These are phyloP conservation scores for Amanita polypyramis DNA, from an alignment of 768 basidiomycete genomes.

Conservation along the genomic window DNA sequence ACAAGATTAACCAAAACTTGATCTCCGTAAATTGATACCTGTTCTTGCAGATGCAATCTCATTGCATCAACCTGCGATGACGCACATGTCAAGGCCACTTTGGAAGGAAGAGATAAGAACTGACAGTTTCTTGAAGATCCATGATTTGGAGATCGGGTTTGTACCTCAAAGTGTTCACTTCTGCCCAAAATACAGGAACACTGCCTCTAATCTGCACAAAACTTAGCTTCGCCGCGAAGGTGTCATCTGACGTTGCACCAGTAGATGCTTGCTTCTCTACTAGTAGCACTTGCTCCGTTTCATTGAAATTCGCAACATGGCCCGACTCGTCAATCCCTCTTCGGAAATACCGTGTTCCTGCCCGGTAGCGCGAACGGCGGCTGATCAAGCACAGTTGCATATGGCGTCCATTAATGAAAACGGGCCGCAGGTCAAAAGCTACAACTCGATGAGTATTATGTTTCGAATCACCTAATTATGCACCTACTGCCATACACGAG, in stretches of 20 bases:
- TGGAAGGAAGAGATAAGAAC: slow-evolving; percentile 13
- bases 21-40: slow-evolving; percentile 64
- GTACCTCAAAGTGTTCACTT: slow-evolving; percentile 90
- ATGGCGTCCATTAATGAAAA: slow-evolving; percentile 65
- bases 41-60: slow-evolving; percentile 63
- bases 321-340: slow-evolving; percentile 86
- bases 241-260: slow-evolving; percentile 31
- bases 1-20: slow-evolving; percentile 83
- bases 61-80: slow-evolving; percentile 52
- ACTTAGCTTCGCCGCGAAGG: slow-evolving; percentile 53
- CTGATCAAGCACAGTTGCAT: slow-evolving; percentile 85
- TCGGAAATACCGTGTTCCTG: slow-evolving; percentile 95
- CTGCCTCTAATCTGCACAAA: slow-evolving; percentile 94
- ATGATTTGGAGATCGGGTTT: slow-evolving; percentile 95
- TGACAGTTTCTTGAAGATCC: slow-evolving; percentile 80
- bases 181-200: slow-evolving; percentile 92
- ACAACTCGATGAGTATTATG: slow-evolving; percentile 6
- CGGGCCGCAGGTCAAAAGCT: slow-evolving; percentile 83
- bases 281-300: slow-evolving; percentile 90
- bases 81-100: slow-evolving; percentile 1
- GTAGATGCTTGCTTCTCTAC: slow-evolving; percentile 46
- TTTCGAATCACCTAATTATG: background rate
- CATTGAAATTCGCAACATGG: slow-evolving; percentile 94
- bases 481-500: slow-evolving; percentile 89
- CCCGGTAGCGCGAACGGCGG: slow-evolving; percentile 86